Conservation (phyloP, 192 early-diverging fungal species). For the Dimargaris xerosporica region DNA sequence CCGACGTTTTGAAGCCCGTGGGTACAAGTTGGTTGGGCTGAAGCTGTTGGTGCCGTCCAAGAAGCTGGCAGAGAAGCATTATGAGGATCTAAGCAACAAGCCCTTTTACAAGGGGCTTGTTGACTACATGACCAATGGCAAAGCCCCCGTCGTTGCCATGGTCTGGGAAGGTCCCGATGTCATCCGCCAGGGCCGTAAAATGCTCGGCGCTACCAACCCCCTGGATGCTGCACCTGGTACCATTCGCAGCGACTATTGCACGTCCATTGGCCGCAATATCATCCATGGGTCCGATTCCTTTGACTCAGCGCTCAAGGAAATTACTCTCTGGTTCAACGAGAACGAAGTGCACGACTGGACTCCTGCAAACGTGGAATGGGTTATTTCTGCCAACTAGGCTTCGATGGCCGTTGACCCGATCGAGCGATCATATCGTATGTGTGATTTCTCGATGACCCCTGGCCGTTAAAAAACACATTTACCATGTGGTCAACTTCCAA, state of each 20-base stretch:
- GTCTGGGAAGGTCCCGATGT: constrained; percentile 79
- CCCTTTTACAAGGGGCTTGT: constrained; percentile 85
- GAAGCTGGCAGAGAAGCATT: constrained; percentile 68
- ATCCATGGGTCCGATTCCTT: constrained; percentile 80
- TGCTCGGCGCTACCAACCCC: constrained; percentile 90
- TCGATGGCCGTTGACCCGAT: too few relatives aligned
- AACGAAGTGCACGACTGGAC: constrained; percentile 45
- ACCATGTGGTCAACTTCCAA: too few relatives aligned
- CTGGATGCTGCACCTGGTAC: constrained; percentile 71
- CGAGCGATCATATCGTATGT: too few relatives aligned
- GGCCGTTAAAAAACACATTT: too few relatives aligned
- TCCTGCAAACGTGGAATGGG: constrained; percentile 49
- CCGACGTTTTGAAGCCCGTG: constrained; percentile 69
- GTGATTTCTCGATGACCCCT: too few relatives aligned
- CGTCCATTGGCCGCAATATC: constrained; percentile 63
- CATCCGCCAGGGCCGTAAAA: constrained; percentile 68
- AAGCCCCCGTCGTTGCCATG: constrained; percentile 67
- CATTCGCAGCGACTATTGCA: constrained; percentile 77
- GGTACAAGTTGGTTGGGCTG: constrained; percentile 81
- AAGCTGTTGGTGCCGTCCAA: constrained; percentile 51
- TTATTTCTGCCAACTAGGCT: constrained; percentile 47
- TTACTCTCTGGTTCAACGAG: constrained; percentile 56
- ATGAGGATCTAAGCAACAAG: constrained; percentile 64
- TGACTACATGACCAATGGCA: constrained; percentile 83
- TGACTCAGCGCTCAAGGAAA: constrained; percentile 69